A percentile compares a stretch with the other conserved stretches of the same genome.
These are phyloP conservation scores for Basidiobolus heterosporus DNA, from an alignment of 371 early-diverging fungal species.

Conservation along the genomic window DNA sequence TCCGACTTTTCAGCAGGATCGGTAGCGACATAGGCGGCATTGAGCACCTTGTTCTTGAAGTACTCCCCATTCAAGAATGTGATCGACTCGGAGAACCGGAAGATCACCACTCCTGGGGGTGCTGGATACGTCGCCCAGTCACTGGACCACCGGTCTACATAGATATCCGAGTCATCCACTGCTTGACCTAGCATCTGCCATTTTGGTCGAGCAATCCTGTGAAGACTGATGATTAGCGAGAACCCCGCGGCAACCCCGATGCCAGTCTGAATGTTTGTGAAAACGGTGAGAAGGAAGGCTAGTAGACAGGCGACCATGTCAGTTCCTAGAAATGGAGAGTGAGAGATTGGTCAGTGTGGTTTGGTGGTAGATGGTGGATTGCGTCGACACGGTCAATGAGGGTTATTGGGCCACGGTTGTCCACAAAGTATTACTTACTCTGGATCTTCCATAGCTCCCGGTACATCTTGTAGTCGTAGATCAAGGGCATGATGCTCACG, in stretches of 20 bases:
- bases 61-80: constrained; percentile 53
- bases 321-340: constrained; percentile 7
- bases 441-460: constrained; percentile 13
- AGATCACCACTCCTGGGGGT: constrained; percentile 36
- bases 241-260: constrained; percentile 30
- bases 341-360: too few relatives aligned
- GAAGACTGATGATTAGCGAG: constrained; percentile 26
- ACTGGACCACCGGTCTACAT: constrained; percentile 4
- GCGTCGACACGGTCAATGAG: too few relatives aligned
- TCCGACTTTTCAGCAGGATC: constrained; percentile 17
- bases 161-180: constrained; percentile 9
- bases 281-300: background rate
- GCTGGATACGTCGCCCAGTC: constrained; percentile 6
- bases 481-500: constrained; percentile 15
- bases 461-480: constrained; percentile 5
- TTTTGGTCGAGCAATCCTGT: constrained; percentile 34
- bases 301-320: background rate
- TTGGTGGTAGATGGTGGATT: too few relatives aligned
- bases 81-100: constrained; percentile 46
- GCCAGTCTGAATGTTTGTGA: constrained; percentile 29
- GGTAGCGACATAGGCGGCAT: constrained; percentile 16
- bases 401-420: too few relatives aligned
- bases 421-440: background rate
- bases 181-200: constrained; percentile 15
- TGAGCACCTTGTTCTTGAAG: constrained; percentile 19